Conservation (phyloP, 2,329 filamentous ascomycete species). For the Whalleya microplaca region DNA sequence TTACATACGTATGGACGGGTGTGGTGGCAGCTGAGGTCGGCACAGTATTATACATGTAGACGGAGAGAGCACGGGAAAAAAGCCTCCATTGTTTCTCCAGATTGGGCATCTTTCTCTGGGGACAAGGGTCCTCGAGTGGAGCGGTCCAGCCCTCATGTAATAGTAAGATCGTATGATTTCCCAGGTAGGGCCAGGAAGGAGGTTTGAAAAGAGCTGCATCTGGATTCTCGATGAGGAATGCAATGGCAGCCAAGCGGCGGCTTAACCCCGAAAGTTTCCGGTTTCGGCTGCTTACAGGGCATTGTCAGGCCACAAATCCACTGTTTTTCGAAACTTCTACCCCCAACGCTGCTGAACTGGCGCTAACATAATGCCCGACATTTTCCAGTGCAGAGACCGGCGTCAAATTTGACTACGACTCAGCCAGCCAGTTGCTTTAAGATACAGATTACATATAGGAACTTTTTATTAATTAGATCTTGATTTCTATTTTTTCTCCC, state of each 20-base stretch:
- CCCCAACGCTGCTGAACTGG: slow-evolving; percentile 9
- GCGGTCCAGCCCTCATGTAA: slow-evolving; percentile 13
- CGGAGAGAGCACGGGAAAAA: slow-evolving; percentile 8
- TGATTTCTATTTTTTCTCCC: too few relatives aligned
- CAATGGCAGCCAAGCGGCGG: slow-evolving; percentile 19
- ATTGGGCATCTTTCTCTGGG: slow-evolving; percentile 17
- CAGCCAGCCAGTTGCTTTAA: neutral
- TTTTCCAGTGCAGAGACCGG: neutral
- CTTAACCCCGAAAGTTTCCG: slow-evolving; percentile 27
- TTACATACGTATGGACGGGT: neutral
- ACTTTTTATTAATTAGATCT: too few relatives aligned
- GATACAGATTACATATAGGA: too few relatives aligned
- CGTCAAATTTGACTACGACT: neutral
- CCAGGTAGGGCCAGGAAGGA: slow-evolving; percentile 11
- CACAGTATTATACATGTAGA: neutral
- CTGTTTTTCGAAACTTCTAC: slow-evolving; percentile 17
- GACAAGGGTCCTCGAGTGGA: slow-evolving; percentile 14
- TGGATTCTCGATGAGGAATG: slow-evolving; percentile 3
- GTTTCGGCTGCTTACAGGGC: slow-evolving; percentile 27
- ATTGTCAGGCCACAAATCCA: slow-evolving; percentile 29
- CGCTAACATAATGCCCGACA: slow-evolving; percentile 4
- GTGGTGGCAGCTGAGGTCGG: too few relatives aligned
- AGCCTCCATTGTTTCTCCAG: slow-evolving; percentile 10
- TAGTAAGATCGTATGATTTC: slow-evolving; percentile 29
- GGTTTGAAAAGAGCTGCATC: slow-evolving; percentile 3